These are phyloP conservation scores for Penicillium paxilli DNA, from an alignment of 495 filamentous ascomycete genomes.

Conservation along the genomic window DNA sequence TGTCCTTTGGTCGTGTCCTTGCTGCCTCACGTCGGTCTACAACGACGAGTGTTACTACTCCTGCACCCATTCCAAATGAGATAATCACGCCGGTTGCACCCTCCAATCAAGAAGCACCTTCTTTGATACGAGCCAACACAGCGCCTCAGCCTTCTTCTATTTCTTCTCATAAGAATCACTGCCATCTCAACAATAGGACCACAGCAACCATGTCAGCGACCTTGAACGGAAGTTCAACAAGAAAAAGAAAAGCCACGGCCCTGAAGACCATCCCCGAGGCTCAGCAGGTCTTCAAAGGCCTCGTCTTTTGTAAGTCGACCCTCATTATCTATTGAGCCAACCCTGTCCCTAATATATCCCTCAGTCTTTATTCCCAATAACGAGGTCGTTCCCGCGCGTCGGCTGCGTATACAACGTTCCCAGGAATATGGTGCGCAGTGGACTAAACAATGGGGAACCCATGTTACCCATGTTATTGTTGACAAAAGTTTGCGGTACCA, in stretches of 20 bases:
- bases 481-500: conserved; percentile 67
- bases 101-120: background rate
- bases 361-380: conserved; percentile 79
- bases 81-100: background rate
- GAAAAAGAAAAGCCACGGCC: conserved; percentile 28
- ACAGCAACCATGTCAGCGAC: conserved; percentile 20
- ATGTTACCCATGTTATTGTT: conserved; percentile 75
- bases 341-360: background rate
- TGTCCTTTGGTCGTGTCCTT: conserved; percentile 10
- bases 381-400: conserved; percentile 64
- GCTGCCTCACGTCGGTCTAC: background rate
- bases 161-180: too few relatives aligned
- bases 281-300: conserved; percentile 63
- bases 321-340: background rate
- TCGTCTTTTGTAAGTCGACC: conserved; percentile 57
- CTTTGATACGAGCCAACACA: conserved; percentile 9
- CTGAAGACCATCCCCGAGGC: conserved; percentile 53
- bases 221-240: conserved; percentile 14
- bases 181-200: too few relatives aligned
- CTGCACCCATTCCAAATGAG: background rate
- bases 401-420: conserved; percentile 70
- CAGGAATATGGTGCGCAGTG: conserved; percentile 74
- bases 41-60: too few relatives aligned
- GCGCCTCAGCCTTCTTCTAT: conserved; percentile 14
- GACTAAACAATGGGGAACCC: conserved; percentile 51